phyloP scores from a whole-genome alignment of 2,329 filamentous ascomycete genomes.

The Fusarium sp. region DNA sequence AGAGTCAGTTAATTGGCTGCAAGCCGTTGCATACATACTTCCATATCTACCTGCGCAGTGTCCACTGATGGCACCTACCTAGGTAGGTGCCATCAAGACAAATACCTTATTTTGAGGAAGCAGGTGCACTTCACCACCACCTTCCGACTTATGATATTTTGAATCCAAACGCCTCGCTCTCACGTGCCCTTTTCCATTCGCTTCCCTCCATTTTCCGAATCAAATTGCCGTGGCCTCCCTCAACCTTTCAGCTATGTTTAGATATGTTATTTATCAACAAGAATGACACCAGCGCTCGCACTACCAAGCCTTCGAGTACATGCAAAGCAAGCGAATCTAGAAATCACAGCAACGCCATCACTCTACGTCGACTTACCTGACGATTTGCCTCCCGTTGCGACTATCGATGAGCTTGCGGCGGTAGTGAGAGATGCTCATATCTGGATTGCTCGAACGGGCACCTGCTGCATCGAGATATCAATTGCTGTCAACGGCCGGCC shows the following conservation, averaged over 20 bases:
- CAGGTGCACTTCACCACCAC: neutral
- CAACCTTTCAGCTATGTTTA: neutral
- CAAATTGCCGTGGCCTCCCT: neutral
- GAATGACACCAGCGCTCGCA: slow-evolving; percentile 27
- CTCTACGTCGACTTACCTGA: slow-evolving; percentile 43
- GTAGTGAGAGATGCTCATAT: slow-evolving; percentile 39
- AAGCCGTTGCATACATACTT: neutral
- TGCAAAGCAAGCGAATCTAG: slow-evolving; percentile 35
- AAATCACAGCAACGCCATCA: slow-evolving; percentile 39
- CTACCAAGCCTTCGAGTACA: slow-evolving; percentile 41
- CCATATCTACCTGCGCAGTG: neutral
- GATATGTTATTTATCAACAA: neutral
- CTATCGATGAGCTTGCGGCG: slow-evolving; percentile 38
- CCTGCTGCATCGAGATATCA: slow-evolving; percentile 44
- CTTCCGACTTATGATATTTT: neutral
- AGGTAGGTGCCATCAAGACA: too few species aligned
- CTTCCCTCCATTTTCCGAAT: neutral
- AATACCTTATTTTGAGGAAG: neutral
- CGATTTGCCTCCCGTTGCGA: slow-evolving; percentile 14
- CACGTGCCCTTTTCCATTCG: neutral
- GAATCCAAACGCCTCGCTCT: neutral
- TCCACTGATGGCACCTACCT: neutral
- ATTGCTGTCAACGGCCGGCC: slow-evolving; percentile 36
- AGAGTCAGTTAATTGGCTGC: neutral
- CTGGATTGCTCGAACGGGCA: slow-evolving; percentile 47